Conservation (phyloP, 495 filamentous ascomycete genomes). For the Neurospora africana region DNA sequence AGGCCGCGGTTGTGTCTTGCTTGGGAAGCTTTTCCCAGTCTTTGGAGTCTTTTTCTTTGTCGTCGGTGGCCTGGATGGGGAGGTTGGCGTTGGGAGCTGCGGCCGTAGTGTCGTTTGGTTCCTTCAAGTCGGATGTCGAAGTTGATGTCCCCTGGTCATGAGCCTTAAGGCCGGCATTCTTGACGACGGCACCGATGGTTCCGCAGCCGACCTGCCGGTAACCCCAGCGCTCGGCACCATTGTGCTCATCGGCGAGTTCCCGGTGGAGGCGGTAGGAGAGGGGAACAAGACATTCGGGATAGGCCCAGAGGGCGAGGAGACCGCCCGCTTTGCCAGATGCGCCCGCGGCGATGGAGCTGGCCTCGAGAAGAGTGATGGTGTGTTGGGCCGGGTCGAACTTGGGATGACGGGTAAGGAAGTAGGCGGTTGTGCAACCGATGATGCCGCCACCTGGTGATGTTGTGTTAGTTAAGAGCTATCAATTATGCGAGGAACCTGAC, state of each 20-base stretch:
- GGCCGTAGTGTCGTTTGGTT: slow-evolving; percentile 1
- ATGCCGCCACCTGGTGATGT: slow-evolving; percentile 69
- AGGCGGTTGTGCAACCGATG: slow-evolving; percentile 88
- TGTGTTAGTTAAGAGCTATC: neutral
- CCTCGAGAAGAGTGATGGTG: slow-evolving; percentile 80
- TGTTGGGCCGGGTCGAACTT: slow-evolving; percentile 66
- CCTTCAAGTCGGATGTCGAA: neutral
- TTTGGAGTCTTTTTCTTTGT: slow-evolving; percentile 13
- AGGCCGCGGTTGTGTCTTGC: slow-evolving; percentile 50
- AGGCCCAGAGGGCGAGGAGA: slow-evolving; percentile 85
- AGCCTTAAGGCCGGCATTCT: slow-evolving; percentile 23
- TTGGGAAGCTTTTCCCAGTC: slow-evolving; percentile 60
- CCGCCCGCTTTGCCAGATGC: slow-evolving; percentile 95
- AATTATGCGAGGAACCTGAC: neutral
- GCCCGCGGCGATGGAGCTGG: slow-evolving; percentile 74
- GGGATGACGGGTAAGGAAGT: slow-evolving; percentile 85
- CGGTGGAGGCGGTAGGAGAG: slow-evolving; percentile 77
- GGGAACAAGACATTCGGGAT: slow-evolving; percentile 74
- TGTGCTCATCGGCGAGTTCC: slow-evolving; percentile 76
- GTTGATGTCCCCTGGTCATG: slow-evolving; percentile 12
- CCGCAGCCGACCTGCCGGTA: slow-evolving; percentile 75
- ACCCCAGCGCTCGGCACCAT: slow-evolving; percentile 74
- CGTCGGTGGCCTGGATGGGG: slow-evolving; percentile 16
- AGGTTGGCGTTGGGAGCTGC: slow-evolving; percentile 18
- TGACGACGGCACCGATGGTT: slow-evolving; percentile 52